These are phyloP conservation scores for Tetradesmus obliquus DNA, from an alignment of 139 green algal genomes.

Conservation along the genomic window DNA sequence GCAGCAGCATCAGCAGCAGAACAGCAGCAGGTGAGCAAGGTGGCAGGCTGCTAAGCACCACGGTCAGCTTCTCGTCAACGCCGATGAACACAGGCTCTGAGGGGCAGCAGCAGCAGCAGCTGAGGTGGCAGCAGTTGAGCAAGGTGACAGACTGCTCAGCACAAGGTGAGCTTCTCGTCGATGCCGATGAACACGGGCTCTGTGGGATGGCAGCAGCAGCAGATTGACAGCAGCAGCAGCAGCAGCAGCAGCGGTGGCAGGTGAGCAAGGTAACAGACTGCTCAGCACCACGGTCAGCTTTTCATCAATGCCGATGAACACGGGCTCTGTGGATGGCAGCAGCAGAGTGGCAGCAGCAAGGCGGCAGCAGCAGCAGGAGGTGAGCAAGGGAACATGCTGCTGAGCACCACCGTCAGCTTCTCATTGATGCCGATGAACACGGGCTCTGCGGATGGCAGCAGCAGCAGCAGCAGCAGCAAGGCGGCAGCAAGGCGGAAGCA, in stretches of 20 bases:
- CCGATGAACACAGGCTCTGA: not conserved
- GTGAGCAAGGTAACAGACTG: not conserved
- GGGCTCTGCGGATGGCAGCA: conserved; percentile 54
- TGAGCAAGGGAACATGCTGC: conserved; percentile 50
- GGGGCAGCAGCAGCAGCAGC: not conserved
- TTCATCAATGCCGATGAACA: conserved; percentile 83
- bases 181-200: conserved; percentile 74
- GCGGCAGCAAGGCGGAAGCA: too few species aligned
- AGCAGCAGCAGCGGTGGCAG: not conserved
- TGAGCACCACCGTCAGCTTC: conserved; percentile 85
- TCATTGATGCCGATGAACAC: conserved; percentile 82
- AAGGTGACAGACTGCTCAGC: conserved; percentile 69
- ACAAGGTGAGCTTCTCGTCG: conserved; percentile 89
- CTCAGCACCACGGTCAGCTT: conserved; percentile 65
- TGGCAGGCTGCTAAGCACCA: not conserved
- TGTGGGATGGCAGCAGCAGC: conserved; percentile 42
- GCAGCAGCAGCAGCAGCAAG: too few species aligned
- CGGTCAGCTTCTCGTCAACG: not conserved
- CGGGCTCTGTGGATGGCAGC: conserved; percentile 54
- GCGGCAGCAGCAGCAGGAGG: too few species aligned
- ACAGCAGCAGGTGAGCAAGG: too few species aligned
- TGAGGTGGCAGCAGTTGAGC: too few species aligned
- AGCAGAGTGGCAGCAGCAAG: conserved; percentile 23
- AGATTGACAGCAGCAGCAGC: conserved; percentile 14
- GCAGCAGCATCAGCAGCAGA: too few species aligned